Conservation (phyloP, 257 asterid species). For the Galeopsis tetrahit region DNA sequence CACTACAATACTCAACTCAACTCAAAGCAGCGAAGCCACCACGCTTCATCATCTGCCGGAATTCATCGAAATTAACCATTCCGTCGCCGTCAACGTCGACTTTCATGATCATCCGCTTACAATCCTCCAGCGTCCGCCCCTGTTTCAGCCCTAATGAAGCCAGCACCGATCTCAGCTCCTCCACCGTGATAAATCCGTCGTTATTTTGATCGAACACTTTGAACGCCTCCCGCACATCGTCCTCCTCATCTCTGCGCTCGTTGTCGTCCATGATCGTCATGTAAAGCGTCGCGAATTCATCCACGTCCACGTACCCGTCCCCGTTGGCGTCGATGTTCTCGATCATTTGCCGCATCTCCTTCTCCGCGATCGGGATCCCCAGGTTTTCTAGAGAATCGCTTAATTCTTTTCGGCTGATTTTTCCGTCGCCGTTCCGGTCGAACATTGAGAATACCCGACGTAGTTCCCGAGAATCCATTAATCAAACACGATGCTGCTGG, state of each 20-base stretch:
- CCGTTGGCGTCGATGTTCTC: constrained; percentile 55
- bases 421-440: constrained; percentile 56
- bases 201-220: constrained; percentile 50
- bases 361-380: constrained; percentile 46
- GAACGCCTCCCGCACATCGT: constrained; percentile 54
- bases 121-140: constrained; percentile 50
- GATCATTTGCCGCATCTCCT: constrained; percentile 47
- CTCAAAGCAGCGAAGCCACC: constrained; percentile 54
- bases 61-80: constrained; percentile 49
- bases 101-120: constrained; percentile 48
- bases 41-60: constrained; percentile 59
- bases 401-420: constrained; percentile 41
- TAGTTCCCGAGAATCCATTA: constrained; percentile 48
- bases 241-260: constrained; percentile 44
- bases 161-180: constrained; percentile 48
- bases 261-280: constrained; percentile 43
- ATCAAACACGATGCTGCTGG: background rate
- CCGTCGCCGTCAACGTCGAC: constrained; percentile 61
- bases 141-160: constrained; percentile 51
- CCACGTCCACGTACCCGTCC: constrained; percentile 50
- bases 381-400: constrained; percentile 45
- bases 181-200: constrained; percentile 55
- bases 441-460: constrained; percentile 53
- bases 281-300: constrained; percentile 48
- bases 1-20: background rate